phyloP scores from a whole-genome alignment of 768 basidiomycete species.

The Rhodotorula babjevae region DNA sequence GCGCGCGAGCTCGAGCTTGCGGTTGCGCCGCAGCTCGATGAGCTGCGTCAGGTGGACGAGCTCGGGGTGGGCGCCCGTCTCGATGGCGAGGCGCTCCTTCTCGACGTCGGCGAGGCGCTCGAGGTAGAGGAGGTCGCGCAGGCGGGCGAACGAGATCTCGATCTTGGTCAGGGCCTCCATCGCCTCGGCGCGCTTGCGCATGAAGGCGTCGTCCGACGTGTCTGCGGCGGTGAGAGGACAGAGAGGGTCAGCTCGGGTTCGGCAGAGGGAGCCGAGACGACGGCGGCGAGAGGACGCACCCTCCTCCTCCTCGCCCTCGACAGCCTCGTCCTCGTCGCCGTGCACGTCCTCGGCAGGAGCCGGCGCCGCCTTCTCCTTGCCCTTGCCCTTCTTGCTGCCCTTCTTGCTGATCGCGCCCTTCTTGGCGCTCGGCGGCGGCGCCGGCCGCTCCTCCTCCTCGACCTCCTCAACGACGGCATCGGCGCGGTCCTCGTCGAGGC shows the following conservation, averaged over 20 bases:
- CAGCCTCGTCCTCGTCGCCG: slow-evolving; percentile 13
- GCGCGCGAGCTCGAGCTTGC: slow-evolving; percentile 73
- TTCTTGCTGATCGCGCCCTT: slow-evolving; percentile 4
- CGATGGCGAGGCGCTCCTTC: slow-evolving; percentile 77
- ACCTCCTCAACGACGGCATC: background rate
- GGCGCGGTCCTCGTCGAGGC: background rate
- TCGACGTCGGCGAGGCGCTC: slow-evolving; percentile 90
- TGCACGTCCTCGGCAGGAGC: background rate
- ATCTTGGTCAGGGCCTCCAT: slow-evolving; percentile 81
- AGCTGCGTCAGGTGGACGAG: slow-evolving; percentile 73
- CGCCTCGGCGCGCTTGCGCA: slow-evolving; percentile 69
- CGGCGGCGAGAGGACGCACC: slow-evolving; percentile 7
- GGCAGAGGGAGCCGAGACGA: too few relatives aligned
- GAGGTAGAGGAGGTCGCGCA: slow-evolving; percentile 80
- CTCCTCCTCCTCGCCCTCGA: slow-evolving; percentile 36
- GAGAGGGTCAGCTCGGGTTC: background rate
- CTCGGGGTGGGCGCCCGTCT: slow-evolving; percentile 77
- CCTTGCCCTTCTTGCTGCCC: slow-evolving; percentile 13
- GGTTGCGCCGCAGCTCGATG: slow-evolving; percentile 69
- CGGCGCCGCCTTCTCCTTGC: slow-evolving; percentile 15
- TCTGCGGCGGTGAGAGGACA: background rate
- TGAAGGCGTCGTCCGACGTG: slow-evolving; percentile 52
- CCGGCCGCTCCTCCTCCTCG: background rate
- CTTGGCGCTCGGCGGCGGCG: background rate
- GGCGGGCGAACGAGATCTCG: slow-evolving; percentile 83